These are phyloP conservation scores for Fusarium sp. DNA, from an alignment of 2,329 filamentous ascomycete genomes.

Conservation along the genomic window DNA sequence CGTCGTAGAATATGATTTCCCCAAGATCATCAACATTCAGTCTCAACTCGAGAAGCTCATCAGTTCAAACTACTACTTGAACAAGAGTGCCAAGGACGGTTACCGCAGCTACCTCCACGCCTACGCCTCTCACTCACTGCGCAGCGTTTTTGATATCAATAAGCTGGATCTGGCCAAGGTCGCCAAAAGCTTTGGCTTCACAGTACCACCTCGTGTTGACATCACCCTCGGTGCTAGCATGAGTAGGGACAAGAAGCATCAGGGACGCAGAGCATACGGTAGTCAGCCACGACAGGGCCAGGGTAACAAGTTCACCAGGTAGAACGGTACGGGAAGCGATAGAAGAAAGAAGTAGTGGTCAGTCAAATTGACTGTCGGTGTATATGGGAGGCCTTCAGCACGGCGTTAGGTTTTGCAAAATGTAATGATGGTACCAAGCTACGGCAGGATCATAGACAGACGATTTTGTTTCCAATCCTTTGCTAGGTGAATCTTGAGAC, in stretches of 20 bases:
- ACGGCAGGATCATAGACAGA: conserved; percentile 25
- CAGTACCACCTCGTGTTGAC: conserved; percentile 82
- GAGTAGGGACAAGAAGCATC: conserved; percentile 72
- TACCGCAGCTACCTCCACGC: conserved; percentile 94
- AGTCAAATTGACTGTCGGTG: conserved; percentile 29
- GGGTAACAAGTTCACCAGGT: conserved; percentile 39
- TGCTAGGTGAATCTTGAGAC: conserved; percentile 1
- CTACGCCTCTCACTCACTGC: conserved; percentile 78
- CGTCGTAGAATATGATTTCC: conserved; percentile 96
- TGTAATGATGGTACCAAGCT: conserved; percentile 40
- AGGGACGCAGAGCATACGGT: conserved; percentile 75
- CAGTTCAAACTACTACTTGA: conserved; percentile 94
- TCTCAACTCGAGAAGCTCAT: conserved; percentile 95
- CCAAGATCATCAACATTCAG: conserved; percentile 91
- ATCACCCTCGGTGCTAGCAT: conserved; percentile 84
- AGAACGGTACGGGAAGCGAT: conserved; percentile 2
- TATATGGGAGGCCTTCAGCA: conserved; percentile 41
- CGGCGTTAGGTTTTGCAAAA: conserved; percentile 46
- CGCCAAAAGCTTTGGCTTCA: conserved; percentile 85
- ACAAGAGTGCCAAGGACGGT: conserved; percentile 82
- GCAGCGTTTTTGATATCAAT: conserved; percentile 77
- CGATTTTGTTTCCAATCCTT: conserved; percentile 15
- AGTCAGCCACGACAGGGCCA: conserved; percentile 75
- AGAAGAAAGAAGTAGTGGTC: conserved; percentile 10
- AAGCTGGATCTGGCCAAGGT: conserved; percentile 86